phyloP scores from a whole-genome alignment of 2,329 filamentous ascomycete species.

The Colletotrichum sp. region DNA sequence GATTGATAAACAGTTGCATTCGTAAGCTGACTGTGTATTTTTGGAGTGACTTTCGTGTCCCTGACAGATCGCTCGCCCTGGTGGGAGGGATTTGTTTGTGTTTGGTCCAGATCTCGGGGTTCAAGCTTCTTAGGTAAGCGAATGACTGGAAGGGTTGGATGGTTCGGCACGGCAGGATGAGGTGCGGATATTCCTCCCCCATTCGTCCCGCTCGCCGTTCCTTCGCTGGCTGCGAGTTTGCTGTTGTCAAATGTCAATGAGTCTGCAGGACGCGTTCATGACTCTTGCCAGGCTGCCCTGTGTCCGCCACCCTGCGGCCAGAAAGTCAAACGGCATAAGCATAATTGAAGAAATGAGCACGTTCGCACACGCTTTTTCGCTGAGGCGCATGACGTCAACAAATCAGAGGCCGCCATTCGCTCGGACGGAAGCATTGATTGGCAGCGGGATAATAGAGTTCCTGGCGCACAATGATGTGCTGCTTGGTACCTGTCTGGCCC shows the following conservation, averaged over 20 bases:
- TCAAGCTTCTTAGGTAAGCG: neutral
- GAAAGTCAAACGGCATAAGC: neutral
- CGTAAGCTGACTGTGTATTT: neutral
- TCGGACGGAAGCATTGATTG: neutral
- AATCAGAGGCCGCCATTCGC: neutral
- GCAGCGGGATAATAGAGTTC: neutral
- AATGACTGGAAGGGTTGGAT: neutral
- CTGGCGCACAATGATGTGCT: neutral
- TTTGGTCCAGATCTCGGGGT: neutral
- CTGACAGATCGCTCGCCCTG: neutral
- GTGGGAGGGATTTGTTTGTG: neutral
- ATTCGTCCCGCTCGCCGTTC: neutral
- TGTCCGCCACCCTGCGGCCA: neutral
- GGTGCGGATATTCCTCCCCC: neutral
- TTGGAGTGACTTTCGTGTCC: neutral
- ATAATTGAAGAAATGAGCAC: constrained; percentile 14
- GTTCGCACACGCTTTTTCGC: neutral
- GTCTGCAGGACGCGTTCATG: neutral
- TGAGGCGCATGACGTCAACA: constrained; percentile 7
- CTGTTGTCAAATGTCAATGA: neutral
- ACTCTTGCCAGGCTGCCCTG: neutral
- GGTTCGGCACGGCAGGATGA: neutral
- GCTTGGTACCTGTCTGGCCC: neutral
- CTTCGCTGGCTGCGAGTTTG: neutral
- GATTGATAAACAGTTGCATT: neutral